Conservation (phyloP, 441 rosid genomes). For the Daphne laureola region DNA sequence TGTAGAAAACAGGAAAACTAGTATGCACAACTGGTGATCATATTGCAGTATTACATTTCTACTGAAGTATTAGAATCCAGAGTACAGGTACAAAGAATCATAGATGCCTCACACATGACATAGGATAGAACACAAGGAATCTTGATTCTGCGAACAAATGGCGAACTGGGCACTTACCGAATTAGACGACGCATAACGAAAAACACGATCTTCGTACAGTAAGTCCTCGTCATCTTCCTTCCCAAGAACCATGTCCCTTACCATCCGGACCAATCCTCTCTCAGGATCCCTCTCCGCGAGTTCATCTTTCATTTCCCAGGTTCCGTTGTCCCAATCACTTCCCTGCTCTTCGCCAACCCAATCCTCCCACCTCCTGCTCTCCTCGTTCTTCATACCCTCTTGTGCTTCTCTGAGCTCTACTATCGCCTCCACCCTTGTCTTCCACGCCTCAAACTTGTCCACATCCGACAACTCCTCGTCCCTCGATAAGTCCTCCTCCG, state of each 20-base stretch:
- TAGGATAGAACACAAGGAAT: no score
- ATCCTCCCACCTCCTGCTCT: slow-evolving; percentile 85
- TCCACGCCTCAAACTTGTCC: slow-evolving; percentile 85
- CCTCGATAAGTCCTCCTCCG: slow-evolving; percentile 31
- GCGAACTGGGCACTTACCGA: slow-evolving; percentile 39
- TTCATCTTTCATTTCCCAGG: slow-evolving; percentile 28
- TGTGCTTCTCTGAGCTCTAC: slow-evolving; percentile 87
- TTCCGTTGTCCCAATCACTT: slow-evolving; percentile 27
- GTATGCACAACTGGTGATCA: no score
- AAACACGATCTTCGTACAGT: slow-evolving; percentile 81
- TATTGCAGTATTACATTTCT: no score
- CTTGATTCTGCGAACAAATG: no score
- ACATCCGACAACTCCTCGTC: slow-evolving; percentile 45
- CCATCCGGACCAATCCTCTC: slow-evolving; percentile 55
- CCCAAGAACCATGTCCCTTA: slow-evolving; percentile 70
- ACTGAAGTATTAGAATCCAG: no score
- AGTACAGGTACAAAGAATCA: no score
- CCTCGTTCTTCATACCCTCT: slow-evolving; percentile 64
- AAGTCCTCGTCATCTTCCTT: slow-evolving; percentile 63
- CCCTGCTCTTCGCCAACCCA: slow-evolving; percentile 63
- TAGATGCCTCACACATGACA: no score
- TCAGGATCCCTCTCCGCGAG: slow-evolving; percentile 36
- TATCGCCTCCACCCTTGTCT: slow-evolving; percentile 88
- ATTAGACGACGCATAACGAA: slow-evolving; percentile 70
- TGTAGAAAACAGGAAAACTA: neutral